Evolutionary conservation across 176 grass and related monocot genomes (phyloP).

Genomic region (Leersia perrieri): DNA sequence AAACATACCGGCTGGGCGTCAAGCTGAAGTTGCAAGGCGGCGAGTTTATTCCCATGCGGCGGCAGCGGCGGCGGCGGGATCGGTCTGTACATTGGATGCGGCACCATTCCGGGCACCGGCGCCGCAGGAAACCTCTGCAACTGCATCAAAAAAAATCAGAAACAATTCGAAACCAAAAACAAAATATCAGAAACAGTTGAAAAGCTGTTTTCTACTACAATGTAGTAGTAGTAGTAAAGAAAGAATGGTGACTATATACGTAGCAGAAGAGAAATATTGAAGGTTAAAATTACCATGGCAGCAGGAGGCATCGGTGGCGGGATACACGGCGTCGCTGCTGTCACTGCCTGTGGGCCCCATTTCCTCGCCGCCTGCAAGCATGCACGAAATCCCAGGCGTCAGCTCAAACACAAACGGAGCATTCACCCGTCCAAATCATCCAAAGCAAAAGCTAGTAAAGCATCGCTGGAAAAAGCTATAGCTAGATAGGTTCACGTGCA

Average conservation of each 20-base stretch:
- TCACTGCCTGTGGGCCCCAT: slow-evolving; percentile 39
- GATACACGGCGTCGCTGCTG: slow-evolving; percentile 42
- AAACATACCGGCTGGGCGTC: slow-evolving; percentile 67
- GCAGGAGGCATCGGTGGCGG: slow-evolving; percentile 25
- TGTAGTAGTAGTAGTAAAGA: too few relatives aligned
- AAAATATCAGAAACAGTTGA: background rate
- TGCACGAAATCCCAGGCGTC: background rate
- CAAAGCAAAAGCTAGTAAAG: too few relatives aligned
- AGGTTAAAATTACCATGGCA: slow-evolving; percentile 29
- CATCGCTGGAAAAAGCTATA: background rate
- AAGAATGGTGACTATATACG: too few relatives aligned
- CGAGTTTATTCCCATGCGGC: slow-evolving; percentile 27
- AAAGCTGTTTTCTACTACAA: background rate
- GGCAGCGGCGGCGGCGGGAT: slow-evolving; percentile 17
- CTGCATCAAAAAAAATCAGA: background rate
- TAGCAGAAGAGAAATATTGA: too few relatives aligned
- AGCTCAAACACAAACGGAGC: too few relatives aligned
- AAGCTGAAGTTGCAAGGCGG: slow-evolving; percentile 51
- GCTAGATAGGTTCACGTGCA: background rate
- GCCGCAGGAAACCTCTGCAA: slow-evolving; percentile 59
- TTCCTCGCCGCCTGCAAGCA: slow-evolving; percentile 35
- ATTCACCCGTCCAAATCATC: too few relatives aligned
- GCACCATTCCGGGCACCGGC: slow-evolving; percentile 44
- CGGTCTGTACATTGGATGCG: slow-evolving; percentile 62
- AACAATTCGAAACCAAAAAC: background rate